A percentile compares a stretch with the other conserved stretches of the same genome.
Conservation (phyloP, 73 alveolate species). For the Paraurostyla sp. region DNA sequence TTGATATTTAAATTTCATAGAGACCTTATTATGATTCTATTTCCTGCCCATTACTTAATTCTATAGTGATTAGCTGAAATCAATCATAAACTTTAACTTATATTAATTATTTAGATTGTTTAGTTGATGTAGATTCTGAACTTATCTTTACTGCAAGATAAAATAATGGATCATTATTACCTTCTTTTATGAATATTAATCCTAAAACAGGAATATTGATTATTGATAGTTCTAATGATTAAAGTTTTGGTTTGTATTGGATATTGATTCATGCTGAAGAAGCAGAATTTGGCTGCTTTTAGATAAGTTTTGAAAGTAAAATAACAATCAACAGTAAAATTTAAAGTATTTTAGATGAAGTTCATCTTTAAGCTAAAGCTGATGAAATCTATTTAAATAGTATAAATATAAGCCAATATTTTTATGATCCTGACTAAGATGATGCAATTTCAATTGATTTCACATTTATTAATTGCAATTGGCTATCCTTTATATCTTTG, state of each 20-base stretch:
- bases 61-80: not conserved
- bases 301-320: not conserved
- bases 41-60: not conserved
- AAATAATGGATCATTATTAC: not conserved
- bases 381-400: not conserved
- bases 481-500: slow-evolving; percentile 12
- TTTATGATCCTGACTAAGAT: not conserved
- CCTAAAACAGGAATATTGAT: not conserved
- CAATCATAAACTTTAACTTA: not conserved
- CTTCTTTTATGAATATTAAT: not conserved
- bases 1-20: not conserved
- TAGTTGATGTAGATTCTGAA: not conserved
- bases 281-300: not conserved
- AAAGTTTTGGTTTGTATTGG: not conserved
- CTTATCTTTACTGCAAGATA: not conserved
- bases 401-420: not conserved
- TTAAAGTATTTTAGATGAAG: not conserved
- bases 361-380: not conserved
- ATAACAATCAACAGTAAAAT: not conserved
- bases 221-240: not conserved
- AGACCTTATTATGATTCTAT: not conserved
- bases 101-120: not conserved
- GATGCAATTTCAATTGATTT: not conserved
- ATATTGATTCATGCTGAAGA: not conserved
- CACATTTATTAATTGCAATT: not conserved